Evolutionary conservation across 768 basidiomycete genomes (phyloP), one percentile per base, ranked within the genome.

Genomic region (Filobasidium floriforme): DNA sequence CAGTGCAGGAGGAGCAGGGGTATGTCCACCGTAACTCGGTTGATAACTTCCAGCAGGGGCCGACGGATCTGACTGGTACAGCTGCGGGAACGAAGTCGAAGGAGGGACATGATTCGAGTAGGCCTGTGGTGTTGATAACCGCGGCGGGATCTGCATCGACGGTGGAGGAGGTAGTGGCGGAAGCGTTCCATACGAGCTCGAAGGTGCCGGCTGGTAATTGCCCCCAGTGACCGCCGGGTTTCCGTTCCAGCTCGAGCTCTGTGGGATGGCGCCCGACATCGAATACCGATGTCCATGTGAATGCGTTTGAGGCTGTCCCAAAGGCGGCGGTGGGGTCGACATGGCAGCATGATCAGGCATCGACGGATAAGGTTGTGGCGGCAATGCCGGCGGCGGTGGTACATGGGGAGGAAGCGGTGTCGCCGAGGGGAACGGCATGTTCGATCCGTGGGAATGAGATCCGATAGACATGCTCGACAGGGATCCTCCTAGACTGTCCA

Each of bases 71-170:
- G 59, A n/a, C n/a, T 63, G 62, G 24, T 41, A 22, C 41, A 68
- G 22, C n/a, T 68, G 62, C 29, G 67, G 67, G 41, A 68, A 68
- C 19, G 67, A 68, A 11, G 62, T 63, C 14, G 67, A 60, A 11
- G 67, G 67, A 6, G 62, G 62, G 11, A 62, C 29, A 19, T 40
- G 28, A 7, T 32, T 24, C 29, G 66, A 55, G 41, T 67, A 67
- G n/a, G 22, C 40, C n/a, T 14, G 22, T 15, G 55, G 52, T 28
- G 60, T 14, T 1, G 46, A n/a, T 41, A 11, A 26, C 18, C 32
- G n/a, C 6, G 43, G 59, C 15, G 26, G n/a, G 10, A 28, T 10
- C 37, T 51, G 60, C 32, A 46, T 40, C 18, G 37, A n/a, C 19
- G 52, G 61, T 7, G 32, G 62, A 60, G 54, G 15, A 14, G 62